These are phyloP conservation scores for Stachybotrys chartarum DNA, from an alignment of 2,329 filamentous ascomycete genomes.

Conservation along the genomic window DNA sequence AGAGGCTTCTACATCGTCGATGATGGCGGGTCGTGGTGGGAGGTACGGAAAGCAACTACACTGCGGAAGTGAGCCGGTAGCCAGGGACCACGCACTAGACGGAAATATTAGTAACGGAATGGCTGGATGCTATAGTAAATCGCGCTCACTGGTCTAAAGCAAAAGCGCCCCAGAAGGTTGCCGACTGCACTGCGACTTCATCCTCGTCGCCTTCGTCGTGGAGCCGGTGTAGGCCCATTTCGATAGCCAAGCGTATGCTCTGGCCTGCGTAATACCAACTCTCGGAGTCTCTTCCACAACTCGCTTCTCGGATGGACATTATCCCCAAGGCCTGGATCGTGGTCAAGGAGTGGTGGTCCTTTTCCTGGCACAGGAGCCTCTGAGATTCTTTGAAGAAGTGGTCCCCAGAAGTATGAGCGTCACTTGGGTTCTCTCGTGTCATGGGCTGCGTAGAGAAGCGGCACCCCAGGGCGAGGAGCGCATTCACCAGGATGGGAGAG, in stretches of 20 bases:
- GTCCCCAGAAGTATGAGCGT: constrained; percentile 61
- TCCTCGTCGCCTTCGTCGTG: constrained; percentile 42
- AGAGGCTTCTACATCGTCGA: constrained; percentile 52
- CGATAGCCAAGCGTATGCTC: constrained; percentile 64
- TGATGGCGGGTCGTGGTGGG: constrained; percentile 52
- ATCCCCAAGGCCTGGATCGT: constrained; percentile 70
- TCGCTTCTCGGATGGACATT: constrained; percentile 69
- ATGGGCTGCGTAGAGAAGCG: constrained; percentile 59
- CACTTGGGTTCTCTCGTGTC: constrained; percentile 54
- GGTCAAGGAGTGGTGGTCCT: constrained; percentile 55
- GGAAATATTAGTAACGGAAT: constrained; percentile 10
- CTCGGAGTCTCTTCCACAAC: constrained; percentile 63
- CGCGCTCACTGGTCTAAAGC: constrained; percentile 53
- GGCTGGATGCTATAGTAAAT: neutral
- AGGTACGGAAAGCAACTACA: constrained; percentile 50
- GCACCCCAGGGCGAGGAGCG: constrained; percentile 58
- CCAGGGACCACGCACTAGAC: constrained; percentile 55
- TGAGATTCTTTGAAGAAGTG: constrained; percentile 67
- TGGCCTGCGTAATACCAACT: constrained; percentile 68
- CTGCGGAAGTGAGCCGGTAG: constrained; percentile 54
- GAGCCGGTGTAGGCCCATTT: constrained; percentile 60
- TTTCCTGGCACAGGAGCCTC: constrained; percentile 50
- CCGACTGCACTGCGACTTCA: constrained; percentile 49
- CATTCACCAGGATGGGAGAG: constrained; percentile 60
- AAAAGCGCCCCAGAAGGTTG: constrained; percentile 57